These are phyloP conservation scores for Orbilia ellipsospora DNA, from an alignment of 2,329 filamentous ascomycete genomes.

Conservation along the genomic window DNA sequence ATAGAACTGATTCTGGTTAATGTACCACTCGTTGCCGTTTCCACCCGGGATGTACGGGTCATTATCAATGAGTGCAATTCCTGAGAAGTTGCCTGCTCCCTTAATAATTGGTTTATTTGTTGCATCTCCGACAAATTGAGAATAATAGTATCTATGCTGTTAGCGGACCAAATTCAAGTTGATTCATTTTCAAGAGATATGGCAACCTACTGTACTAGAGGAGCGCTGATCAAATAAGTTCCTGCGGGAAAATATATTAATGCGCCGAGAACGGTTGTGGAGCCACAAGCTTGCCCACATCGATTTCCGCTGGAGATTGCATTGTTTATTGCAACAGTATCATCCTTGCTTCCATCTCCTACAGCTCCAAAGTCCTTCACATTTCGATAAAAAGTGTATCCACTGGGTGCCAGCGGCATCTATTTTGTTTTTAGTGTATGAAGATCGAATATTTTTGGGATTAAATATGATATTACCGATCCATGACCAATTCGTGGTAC, in stretches of 20 bases:
- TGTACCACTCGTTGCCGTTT: conserved; percentile 62
- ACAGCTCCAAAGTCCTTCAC: conserved; percentile 64
- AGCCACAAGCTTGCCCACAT: conserved; percentile 59
- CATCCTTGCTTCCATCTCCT: conserved; percentile 60
- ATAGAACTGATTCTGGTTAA: conserved; percentile 70
- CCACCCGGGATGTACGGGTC: conserved; percentile 76
- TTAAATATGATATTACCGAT: no score
- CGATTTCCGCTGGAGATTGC: conserved; percentile 60
- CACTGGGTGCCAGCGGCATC: not conserved
- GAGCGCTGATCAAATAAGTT: conserved; percentile 42
- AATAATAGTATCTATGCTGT: conserved; percentile 8
- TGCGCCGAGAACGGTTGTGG: conserved; percentile 54
- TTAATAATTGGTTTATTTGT: conserved; percentile 78
- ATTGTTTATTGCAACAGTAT: conserved; percentile 61
- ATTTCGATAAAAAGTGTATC: conserved; percentile 64
- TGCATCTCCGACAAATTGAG: conserved; percentile 63
- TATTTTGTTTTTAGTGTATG: no score
- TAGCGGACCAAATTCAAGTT: no score
- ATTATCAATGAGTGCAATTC: conserved; percentile 88
- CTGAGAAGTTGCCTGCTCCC: conserved; percentile 77
- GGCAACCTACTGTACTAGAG: conserved; percentile 55
- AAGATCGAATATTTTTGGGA: no score
- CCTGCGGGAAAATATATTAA: conserved; percentile 52
- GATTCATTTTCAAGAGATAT: conserved; percentile 48
- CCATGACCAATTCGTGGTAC: no score